Evolutionary conservation across 2,329 filamentous ascomycete genomes (phyloP).

Genomic region (Aspergillus niger): DNA sequence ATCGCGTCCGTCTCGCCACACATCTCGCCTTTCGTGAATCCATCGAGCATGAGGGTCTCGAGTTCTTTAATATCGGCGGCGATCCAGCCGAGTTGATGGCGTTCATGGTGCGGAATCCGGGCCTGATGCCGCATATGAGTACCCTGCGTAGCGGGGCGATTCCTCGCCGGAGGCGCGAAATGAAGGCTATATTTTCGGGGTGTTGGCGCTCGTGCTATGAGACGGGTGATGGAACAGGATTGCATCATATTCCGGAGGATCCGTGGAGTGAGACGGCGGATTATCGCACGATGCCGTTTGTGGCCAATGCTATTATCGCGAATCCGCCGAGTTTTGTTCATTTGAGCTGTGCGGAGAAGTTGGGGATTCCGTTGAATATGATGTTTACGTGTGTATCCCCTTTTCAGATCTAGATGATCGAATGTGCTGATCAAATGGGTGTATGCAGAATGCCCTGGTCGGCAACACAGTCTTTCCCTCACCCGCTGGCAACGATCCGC

Average conservation of each 20-base stretch:
- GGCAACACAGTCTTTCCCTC: slow-evolving; percentile 80
- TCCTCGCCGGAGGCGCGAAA: slow-evolving; percentile 70
- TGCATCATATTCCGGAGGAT: slow-evolving; percentile 55
- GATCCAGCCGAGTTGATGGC: slow-evolving; percentile 77
- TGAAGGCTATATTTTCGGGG: slow-evolving; percentile 76
- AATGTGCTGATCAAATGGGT: neutral
- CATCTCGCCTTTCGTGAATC: slow-evolving; percentile 69
- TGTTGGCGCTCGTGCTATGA: slow-evolving; percentile 88
- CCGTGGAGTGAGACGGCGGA: slow-evolving; percentile 37
- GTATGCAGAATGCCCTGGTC: slow-evolving; percentile 77
- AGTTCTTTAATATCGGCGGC: slow-evolving; percentile 76
- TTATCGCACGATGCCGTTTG: slow-evolving; percentile 64
- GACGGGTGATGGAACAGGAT: slow-evolving; percentile 65
- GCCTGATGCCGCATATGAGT: slow-evolving; percentile 79
- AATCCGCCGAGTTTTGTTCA: slow-evolving; percentile 80
- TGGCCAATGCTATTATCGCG: slow-evolving; percentile 85
- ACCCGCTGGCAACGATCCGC: slow-evolving; percentile 81
- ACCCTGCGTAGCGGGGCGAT: slow-evolving; percentile 76
- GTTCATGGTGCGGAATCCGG: slow-evolving; percentile 89
- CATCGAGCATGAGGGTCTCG: slow-evolving; percentile 69
- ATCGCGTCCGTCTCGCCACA: slow-evolving; percentile 73
- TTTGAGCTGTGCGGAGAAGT: slow-evolving; percentile 74
- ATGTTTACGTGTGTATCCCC: slow-evolving; percentile 75
- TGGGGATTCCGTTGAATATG: slow-evolving; percentile 76
- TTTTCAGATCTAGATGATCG: neutral